phyloP scores from a whole-genome alignment of 2,329 filamentous ascomycete species.

The Diaporthe sp. region DNA sequence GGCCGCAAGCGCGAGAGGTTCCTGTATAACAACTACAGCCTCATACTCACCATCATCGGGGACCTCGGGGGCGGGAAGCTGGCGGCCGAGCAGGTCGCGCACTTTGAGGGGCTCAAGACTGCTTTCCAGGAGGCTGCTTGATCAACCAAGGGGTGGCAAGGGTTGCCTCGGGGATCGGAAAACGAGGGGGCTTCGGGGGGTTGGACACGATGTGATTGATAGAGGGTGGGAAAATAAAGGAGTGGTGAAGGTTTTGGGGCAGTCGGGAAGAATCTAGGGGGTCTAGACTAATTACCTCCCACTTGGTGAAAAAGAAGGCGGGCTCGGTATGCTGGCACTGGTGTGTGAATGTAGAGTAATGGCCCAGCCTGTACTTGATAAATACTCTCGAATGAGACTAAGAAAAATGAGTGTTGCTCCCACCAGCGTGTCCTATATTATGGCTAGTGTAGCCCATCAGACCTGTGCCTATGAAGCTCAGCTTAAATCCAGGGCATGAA shows the following conservation, averaged over 20 bases:
- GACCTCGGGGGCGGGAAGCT: conserved; percentile 77
- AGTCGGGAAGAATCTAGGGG: background rate
- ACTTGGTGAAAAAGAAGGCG: background rate
- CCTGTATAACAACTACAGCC: conserved; percentile 94
- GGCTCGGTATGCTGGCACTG: too few relatives aligned
- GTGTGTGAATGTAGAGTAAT: background rate
- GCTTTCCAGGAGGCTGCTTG: conserved; percentile 65
- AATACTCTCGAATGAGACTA: background rate
- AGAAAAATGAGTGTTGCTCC: background rate
- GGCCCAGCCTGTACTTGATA: background rate
- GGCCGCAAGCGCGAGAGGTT: conserved; percentile 87
- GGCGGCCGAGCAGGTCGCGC: conserved; percentile 78
- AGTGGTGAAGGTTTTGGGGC: too few relatives aligned
- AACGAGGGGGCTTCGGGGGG: too few relatives aligned
- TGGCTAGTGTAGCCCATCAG: too few relatives aligned
- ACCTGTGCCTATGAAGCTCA: background rate
- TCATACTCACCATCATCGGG: conserved; percentile 92
- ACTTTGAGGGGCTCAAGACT: conserved; percentile 78
- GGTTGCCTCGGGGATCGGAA: too few relatives aligned
- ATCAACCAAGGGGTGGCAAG: background rate
- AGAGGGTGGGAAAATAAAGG: too few relatives aligned
- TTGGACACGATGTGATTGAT: too few relatives aligned
- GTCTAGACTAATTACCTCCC: background rate
- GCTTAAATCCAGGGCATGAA: background rate
- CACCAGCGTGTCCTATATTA: too few relatives aligned